Conservation (phyloP, 2,329 filamentous ascomycete species). For the Penicillium sp. region DNA sequence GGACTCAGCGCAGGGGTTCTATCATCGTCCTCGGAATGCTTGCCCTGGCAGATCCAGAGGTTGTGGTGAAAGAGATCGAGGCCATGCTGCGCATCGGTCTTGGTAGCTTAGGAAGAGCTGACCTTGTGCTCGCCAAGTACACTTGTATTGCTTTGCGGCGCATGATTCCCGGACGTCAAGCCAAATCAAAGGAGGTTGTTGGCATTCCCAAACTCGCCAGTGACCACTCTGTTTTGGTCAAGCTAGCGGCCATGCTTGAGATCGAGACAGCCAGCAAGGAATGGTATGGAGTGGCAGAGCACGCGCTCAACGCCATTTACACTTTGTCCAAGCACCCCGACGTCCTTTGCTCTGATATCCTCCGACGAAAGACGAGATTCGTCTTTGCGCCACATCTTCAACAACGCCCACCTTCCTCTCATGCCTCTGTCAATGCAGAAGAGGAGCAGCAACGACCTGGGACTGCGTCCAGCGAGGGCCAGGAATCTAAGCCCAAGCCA, state of each 20-base stretch:
- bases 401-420: constrained; percentile 28
- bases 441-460: constrained; percentile 35
- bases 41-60: constrained; percentile 84
- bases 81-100: constrained; percentile 88
- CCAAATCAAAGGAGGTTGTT: constrained; percentile 62
- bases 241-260: constrained; percentile 80
- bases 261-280: constrained; percentile 87
- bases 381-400: constrained; percentile 61
- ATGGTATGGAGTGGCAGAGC: constrained; percentile 91
- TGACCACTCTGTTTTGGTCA: constrained; percentile 80
- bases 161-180: constrained; percentile 83
- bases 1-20: constrained; percentile 81
- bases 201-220: constrained; percentile 76
- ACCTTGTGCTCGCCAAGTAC: constrained; percentile 87
- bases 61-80: constrained; percentile 93
- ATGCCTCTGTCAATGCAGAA: constrained; percentile 28
- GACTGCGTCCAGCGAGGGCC: constrained; percentile 34
- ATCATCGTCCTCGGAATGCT: constrained; percentile 98
- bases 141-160: constrained; percentile 90
- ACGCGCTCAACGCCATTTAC: constrained; percentile 94
- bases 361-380: constrained; percentile 78
- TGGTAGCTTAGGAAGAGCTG: constrained; percentile 72
- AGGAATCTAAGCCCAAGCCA: constrained; percentile 58
- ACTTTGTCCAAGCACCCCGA: constrained; percentile 91
- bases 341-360: constrained; percentile 83